These are phyloP conservation scores for Penicillium bialowiezense DNA, from an alignment of 495 filamentous ascomycete genomes.

Conservation along the genomic window DNA sequence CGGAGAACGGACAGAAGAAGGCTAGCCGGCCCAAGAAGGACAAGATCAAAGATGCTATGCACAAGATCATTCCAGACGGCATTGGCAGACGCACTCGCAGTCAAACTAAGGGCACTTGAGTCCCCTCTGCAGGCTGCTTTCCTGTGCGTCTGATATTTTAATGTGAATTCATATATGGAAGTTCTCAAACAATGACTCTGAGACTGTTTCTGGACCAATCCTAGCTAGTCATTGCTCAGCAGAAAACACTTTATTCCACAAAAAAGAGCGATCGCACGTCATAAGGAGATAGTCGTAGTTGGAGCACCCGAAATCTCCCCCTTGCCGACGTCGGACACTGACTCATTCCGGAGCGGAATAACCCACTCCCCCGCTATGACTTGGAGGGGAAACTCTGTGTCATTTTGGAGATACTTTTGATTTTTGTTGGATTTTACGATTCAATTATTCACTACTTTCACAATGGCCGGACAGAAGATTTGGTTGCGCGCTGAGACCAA, in stretches of 20 bases:
- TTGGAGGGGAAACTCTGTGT: constrained; percentile 30
- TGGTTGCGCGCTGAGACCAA: constrained; percentile 50
- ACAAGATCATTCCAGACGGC: constrained; percentile 33
- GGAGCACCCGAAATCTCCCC: no score
- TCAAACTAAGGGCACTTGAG: constrained; percentile 33
- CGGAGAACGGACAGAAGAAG: constrained; percentile 28
- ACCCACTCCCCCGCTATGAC: constrained; percentile 34
- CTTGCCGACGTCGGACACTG: constrained; percentile 23
- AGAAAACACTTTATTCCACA: no score
- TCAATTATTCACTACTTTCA: constrained; percentile 11
- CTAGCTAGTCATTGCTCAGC: no score
- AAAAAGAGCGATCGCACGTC: no score
- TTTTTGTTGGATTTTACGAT: constrained; percentile 6
- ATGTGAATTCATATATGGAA: not conserved
- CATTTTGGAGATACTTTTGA: constrained; percentile 17
- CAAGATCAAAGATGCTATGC: constrained; percentile 32
- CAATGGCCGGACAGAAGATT: constrained; percentile 45
- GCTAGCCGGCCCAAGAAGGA: constrained; percentile 34
- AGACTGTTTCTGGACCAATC: no score
- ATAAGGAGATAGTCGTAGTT: no score
- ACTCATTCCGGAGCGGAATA: constrained; percentile 42
- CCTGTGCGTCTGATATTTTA: not conserved
- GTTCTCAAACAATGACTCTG: no score
- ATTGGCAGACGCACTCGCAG: constrained; percentile 43
- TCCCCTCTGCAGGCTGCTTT: not conserved